Percentiles rank a stretch among this genome's conserved stretches.
phyloP scores from a whole-genome alignment of 73 alveolate genomes.

The Symbiodinium pilosum region DNA sequence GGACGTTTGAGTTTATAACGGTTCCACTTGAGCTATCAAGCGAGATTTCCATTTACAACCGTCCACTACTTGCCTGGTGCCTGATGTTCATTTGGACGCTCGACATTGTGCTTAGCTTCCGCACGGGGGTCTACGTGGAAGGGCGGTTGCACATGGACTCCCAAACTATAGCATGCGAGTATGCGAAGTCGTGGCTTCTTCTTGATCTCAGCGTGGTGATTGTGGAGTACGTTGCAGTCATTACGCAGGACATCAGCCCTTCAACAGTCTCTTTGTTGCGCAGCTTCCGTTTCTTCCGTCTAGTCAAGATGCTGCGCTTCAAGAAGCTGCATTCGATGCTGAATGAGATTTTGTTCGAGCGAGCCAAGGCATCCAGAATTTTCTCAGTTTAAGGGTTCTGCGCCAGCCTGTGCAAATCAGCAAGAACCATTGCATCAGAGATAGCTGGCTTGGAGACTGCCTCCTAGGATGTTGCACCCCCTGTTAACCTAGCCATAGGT shows the following conservation, averaged over 20 bases:
- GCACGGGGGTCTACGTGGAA: slow-evolving; percentile 73
- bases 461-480: too few species aligned
- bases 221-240: slow-evolving; percentile 57
- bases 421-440: too few species aligned
- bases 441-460: too few species aligned
- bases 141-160: slow-evolving; percentile 75
- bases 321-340: slow-evolving; percentile 54
- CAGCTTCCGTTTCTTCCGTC: slow-evolving; percentile 12
- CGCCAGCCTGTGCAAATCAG: too few species aligned
- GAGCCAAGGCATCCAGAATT: slow-evolving; percentile 8
- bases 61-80: neutral
- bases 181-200: slow-evolving; percentile 55
- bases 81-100: neutral
- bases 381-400: too few species aligned
- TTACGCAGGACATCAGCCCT: slow-evolving; percentile 23
- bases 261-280: slow-evolving; percentile 33
- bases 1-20: slow-evolving; percentile 59
- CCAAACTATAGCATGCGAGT: slow-evolving; percentile 70
- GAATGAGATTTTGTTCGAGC: slow-evolving; percentile 80
- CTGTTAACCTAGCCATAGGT: too few species aligned
- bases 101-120: slow-evolving; percentile 51
- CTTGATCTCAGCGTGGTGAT: slow-evolving; percentile 66
- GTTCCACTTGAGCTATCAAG: slow-evolving; percentile 35
- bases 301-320: slow-evolving; percentile 82
- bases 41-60: neutral